phyloP scores from a whole-genome alignment of 1,139 yeast genomes.

The Candida pseudocylindracea region DNA sequence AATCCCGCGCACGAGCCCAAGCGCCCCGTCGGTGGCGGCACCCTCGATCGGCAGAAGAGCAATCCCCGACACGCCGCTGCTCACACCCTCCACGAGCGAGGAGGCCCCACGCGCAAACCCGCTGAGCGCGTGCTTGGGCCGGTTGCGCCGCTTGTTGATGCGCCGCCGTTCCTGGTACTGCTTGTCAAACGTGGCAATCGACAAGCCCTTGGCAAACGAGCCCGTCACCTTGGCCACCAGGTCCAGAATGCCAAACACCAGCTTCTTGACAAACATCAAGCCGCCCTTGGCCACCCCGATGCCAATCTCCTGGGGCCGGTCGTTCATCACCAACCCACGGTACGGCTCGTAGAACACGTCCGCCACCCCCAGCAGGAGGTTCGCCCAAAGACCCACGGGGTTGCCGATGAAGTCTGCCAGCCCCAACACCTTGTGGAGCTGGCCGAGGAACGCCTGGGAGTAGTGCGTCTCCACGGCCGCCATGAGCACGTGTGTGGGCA shows the following conservation, averaged over 20 bases:
- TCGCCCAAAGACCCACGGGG: constrained; percentile 90
- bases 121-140: constrained; percentile 73
- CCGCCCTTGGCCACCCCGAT: constrained; percentile 95
- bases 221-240: constrained; percentile 87
- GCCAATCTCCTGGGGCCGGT: constrained; percentile 89
- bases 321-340: constrained; percentile 84
- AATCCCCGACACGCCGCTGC: constrained; percentile 78
- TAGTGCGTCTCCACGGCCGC: constrained; percentile 70
- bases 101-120: constrained; percentile 79
- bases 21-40: constrained; percentile 63
- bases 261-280: constrained; percentile 75
- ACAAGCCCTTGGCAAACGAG: constrained; percentile 80
- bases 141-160: constrained; percentile 49
- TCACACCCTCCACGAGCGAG: constrained; percentile 66
- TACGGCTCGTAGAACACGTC: constrained; percentile 96
- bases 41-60: constrained; percentile 88
- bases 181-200: constrained; percentile 76
- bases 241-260: constrained; percentile 88
- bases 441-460: constrained; percentile 81
- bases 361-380: constrained; percentile 82
- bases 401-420: constrained; percentile 94
- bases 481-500: constrained; percentile 53
- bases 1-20: constrained; percentile 80
- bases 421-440: constrained; percentile 80
- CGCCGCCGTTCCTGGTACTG: constrained; percentile 69